Conservation (phyloP, 768 basidiomycete species). For the Gymnopilus junonius region DNA sequence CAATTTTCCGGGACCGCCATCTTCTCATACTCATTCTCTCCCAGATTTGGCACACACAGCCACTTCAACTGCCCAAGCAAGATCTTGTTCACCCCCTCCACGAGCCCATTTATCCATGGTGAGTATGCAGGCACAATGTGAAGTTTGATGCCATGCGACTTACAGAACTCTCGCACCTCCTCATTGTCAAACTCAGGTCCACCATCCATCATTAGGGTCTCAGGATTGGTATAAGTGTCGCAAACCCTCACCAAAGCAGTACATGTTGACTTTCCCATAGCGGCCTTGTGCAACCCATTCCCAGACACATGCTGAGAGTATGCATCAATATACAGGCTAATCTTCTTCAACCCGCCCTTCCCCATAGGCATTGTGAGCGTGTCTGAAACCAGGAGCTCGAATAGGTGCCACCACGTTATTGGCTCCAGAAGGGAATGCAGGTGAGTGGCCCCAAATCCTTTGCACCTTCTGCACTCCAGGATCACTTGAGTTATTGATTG, state of each 20-base stretch:
- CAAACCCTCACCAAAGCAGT: conserved; percentile 24
- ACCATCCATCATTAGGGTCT: conserved; percentile 42
- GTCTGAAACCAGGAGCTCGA: conserved; percentile 33
- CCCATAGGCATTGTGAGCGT: conserved; percentile 38
- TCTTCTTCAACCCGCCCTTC: conserved; percentile 33
- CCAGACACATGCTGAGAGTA: conserved; percentile 35
- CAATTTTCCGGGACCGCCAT: conserved; percentile 30
- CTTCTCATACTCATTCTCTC: conserved; percentile 25
- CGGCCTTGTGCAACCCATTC: conserved; percentile 29
- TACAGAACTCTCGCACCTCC: conserved; percentile 33
- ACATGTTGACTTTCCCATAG: conserved; percentile 31
- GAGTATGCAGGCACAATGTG: conserved; percentile 35
- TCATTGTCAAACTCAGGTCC: conserved; percentile 39
- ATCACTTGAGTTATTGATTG: conserved; percentile 28
- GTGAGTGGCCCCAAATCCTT: conserved; percentile 34
- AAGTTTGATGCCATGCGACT: conserved; percentile 16
- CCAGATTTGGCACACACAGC: conserved; percentile 37
- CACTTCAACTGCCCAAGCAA: conserved; percentile 31
- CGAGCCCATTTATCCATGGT: conserved; percentile 43
- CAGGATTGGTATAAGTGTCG: conserved; percentile 23
- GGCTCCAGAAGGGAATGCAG: conserved; percentile 39
- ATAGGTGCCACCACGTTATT: conserved; percentile 33
- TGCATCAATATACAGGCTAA: conserved; percentile 34
- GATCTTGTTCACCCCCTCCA: conserved; percentile 31
- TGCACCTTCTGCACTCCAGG: conserved; percentile 29